A percentile compares a stretch with the other conserved stretches of the same genome.
Conservation (phyloP, 345 rosid species). For the Eucalyptus globulus region DNA sequence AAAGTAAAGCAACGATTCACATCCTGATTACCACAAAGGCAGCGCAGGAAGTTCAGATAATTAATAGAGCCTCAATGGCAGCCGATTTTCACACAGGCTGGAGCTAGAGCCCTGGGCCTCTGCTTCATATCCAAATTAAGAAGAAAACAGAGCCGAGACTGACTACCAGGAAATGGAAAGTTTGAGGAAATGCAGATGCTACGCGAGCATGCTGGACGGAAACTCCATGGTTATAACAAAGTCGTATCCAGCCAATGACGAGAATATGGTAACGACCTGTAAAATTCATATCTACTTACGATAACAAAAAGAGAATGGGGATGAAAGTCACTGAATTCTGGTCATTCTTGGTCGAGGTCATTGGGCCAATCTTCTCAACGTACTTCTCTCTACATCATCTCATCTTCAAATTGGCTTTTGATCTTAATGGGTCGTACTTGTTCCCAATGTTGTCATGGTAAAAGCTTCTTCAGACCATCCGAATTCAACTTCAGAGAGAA, state of each 20-base stretch:
- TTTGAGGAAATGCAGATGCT: not conserved
- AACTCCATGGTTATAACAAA: too few relatives aligned
- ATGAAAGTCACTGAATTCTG: too few relatives aligned
- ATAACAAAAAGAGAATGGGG: too few relatives aligned
- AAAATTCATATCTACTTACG: too few relatives aligned
- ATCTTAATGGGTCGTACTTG: not conserved
- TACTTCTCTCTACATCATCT: not conserved
- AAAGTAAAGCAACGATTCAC: not conserved
- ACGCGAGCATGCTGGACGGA: not conserved
- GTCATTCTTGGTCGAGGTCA: too few relatives aligned
- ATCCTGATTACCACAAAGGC: not conserved
- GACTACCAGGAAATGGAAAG: not conserved
- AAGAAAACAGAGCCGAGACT: not conserved
- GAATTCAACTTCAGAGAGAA: too few relatives aligned
- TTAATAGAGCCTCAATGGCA: not conserved
- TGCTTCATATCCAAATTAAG: not conserved
- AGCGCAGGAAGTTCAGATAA: not conserved
- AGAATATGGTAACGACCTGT: fast-evolving
- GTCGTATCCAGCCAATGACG: too few relatives aligned
- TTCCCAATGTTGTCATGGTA: not conserved
- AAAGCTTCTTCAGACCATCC: not conserved
- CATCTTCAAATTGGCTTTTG: not conserved
- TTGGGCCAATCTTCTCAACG: not conserved
- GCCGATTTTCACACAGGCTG: not conserved
- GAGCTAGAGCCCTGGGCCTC: not conserved